Evolutionary conservation across 1,284 basidiomycete species (phyloP).

Genomic region (Sanghuangporus weigelae): DNA sequence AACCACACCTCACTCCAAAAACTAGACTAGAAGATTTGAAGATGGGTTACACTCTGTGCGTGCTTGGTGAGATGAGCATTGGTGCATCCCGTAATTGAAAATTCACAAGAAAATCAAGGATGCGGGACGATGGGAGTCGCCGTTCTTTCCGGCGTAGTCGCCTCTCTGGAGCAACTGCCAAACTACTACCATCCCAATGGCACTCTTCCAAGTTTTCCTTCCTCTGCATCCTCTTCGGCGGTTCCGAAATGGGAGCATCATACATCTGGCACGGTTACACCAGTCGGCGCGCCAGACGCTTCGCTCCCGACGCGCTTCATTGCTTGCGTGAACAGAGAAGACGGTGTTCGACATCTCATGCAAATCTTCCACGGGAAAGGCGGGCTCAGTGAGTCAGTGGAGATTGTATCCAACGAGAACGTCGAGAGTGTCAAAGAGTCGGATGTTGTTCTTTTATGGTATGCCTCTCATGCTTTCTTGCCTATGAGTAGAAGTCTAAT

Average conservation of each 20-base stretch:
- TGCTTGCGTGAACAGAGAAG: slow-evolving; percentile 81
- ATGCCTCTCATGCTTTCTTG: slow-evolving; percentile 24
- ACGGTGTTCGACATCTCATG: slow-evolving; percentile 70
- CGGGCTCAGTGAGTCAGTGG: slow-evolving; percentile 54
- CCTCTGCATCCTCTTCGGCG: slow-evolving; percentile 10
- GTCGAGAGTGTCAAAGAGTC: slow-evolving; percentile 66
- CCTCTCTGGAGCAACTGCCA: slow-evolving; percentile 54
- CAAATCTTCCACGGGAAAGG: slow-evolving; percentile 58
- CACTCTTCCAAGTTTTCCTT: neutral
- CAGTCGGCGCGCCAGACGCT: slow-evolving; percentile 53
- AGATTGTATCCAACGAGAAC: slow-evolving; percentile 70
- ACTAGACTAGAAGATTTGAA: neutral
- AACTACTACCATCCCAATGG: slow-evolving; percentile 21
- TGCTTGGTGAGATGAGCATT: slow-evolving; percentile 27
- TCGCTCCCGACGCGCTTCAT: slow-evolving; percentile 81
- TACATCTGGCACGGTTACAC: slow-evolving; percentile 79
- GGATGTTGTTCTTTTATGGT: slow-evolving; percentile 90
- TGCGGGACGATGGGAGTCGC: slow-evolving; percentile 99
- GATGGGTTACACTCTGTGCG: slow-evolving; percentile 40
- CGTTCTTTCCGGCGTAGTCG: slow-evolving; percentile 86
- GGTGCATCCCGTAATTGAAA: neutral
- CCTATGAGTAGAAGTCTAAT: slow-evolving; percentile 7
- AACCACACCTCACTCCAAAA: neutral
- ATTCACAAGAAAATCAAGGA: slow-evolving; percentile 43
- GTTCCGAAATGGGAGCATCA: slow-evolving; percentile 73